These are phyloP conservation scores for Niveomyces coronatus DNA, from an alignment of 2,329 filamentous ascomycete species.

Conservation along the genomic window DNA sequence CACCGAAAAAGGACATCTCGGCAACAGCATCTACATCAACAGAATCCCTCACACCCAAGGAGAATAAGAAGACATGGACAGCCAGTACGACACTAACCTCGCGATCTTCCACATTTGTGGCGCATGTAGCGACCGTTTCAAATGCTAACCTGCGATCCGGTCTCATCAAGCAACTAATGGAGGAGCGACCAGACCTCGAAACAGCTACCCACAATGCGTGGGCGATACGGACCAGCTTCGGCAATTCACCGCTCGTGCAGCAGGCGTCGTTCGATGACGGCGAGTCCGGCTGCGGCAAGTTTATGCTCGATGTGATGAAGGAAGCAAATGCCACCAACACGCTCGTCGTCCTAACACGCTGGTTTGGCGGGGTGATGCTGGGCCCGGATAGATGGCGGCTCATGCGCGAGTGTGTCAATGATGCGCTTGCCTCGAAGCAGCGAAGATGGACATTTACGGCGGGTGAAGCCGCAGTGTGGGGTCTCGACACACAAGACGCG, in stretches of 20 bases:
- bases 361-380: slow-evolving; percentile 53
- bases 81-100: slow-evolving; percentile 40
- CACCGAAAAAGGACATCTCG: slow-evolving; percentile 6
- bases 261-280: slow-evolving; percentile 50
- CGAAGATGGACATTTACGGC: slow-evolving; percentile 23
- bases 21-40: slow-evolving; percentile 11
- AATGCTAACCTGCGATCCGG: slow-evolving; percentile 31
- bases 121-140: slow-evolving; percentile 32
- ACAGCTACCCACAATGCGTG: slow-evolving; percentile 50
- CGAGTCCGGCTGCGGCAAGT: slow-evolving; percentile 47
- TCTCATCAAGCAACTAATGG: slow-evolving; percentile 38
- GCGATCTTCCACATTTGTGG: slow-evolving; percentile 47
- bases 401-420: slow-evolving; percentile 46
- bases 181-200: slow-evolving; percentile 37
- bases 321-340: slow-evolving; percentile 40
- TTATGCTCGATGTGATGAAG: slow-evolving; percentile 44
- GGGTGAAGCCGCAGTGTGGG: slow-evolving; percentile 51
- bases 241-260: slow-evolving; percentile 29
- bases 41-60: slow-evolving; percentile 12
- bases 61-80: slow-evolving; percentile 33
- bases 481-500: slow-evolving; percentile 44
- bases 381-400: slow-evolving; percentile 53
- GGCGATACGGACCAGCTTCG: slow-evolving; percentile 29
- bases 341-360: slow-evolving; percentile 49
- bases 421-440: slow-evolving; percentile 40